A percentile compares a stretch with the other conserved stretches of the same genome.
Evolutionary conservation across 768 basidiomycete genomes (phyloP).

Genomic region (Austroboletus eburneus): DNA sequence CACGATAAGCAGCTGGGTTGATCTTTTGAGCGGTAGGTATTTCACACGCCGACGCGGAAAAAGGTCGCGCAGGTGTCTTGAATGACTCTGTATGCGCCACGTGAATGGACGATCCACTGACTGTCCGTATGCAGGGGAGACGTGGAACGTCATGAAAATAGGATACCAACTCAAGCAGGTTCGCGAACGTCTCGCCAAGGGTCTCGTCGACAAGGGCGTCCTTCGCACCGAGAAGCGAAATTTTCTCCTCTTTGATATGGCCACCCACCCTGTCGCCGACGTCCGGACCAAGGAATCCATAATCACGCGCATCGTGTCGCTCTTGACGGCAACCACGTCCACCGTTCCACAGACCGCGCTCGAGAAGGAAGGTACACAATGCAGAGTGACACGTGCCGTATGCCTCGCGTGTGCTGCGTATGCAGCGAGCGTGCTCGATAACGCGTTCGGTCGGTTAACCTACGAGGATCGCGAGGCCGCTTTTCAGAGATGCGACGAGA

Average conservation of each 20-base stretch:
- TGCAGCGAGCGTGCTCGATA: constrained; percentile 92
- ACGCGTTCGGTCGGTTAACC: constrained; percentile 81
- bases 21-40: constrained; percentile 77
- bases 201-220: constrained; percentile 97
- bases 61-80: not conserved
- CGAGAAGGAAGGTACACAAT: constrained; percentile 74
- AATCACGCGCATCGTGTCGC: constrained; percentile 65
- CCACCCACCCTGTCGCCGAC: constrained; percentile 96
- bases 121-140: constrained; percentile 66
- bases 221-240: constrained; percentile 99
- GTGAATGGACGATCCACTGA: constrained; percentile 2
- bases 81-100: not conserved
- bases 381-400: constrained; percentile 74
- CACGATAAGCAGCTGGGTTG: constrained; percentile 90
- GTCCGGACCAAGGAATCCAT: constrained; percentile 85
- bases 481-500: constrained; percentile 90
- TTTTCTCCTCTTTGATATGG: constrained; percentile 99
- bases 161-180: constrained; percentile 99
- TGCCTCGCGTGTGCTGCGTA: constrained; percentile 89
- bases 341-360: constrained; percentile 74
- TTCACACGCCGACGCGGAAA: not conserved
- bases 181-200: constrained; percentile 93
- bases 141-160: constrained; percentile 99
- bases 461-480: constrained; percentile 95
- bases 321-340: constrained; percentile 81